Base-by-base conservation (phyloP, 1,284 basidiomycete genomes). In the Sanghuangporus sanghuang region DNA sequence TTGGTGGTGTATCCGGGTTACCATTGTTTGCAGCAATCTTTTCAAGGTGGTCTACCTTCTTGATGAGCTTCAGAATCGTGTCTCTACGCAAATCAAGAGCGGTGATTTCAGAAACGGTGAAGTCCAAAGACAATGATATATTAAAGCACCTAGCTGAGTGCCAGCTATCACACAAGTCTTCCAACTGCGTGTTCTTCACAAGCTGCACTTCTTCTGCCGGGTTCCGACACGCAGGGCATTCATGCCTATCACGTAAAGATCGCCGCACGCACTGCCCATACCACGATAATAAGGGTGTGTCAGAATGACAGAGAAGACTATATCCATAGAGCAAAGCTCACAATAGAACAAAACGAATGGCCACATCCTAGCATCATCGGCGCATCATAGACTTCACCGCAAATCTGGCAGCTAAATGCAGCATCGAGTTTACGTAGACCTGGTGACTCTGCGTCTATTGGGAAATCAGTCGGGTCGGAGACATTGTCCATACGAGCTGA, bases 301-400 rank as follows among this genome's bases (percentile, higher is more conserved):
- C 16, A 46, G 44, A 11, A 46, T n/a, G 7, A 16, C 44, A n/a
- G 16, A 16, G 16, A 18, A 2, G 4, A 46, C 3, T 1, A 68
- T 21, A 68, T 59, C 36, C 38, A 42, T 12, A 36, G 35, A 14
- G 23, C 38, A 36, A 21, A 46, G 73, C 86, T 68, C 69, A 92
- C 90, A 69, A 84, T 71, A 18, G 89, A 90, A 74, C 90, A 92
- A 71, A 91, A 92, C 62, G 84, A 85, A 69, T 92, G 90, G 0
- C 87, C 89, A 69, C 90, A 92, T 2, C 74, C 72, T 5, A 92
- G 78, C 6, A 85, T 82, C 42, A 92, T 84, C 7, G 90, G 90
- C 0, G 80, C 89, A 58, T 84, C 82, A 69, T 83, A 89, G 50
- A 88, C 76, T 66, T 92, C 88, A 14, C 81, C 75, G 71, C 90